phyloP scores from a whole-genome alignment of 1,284 basidiomycete genomes.

The Limonomyces culmigenus region DNA sequence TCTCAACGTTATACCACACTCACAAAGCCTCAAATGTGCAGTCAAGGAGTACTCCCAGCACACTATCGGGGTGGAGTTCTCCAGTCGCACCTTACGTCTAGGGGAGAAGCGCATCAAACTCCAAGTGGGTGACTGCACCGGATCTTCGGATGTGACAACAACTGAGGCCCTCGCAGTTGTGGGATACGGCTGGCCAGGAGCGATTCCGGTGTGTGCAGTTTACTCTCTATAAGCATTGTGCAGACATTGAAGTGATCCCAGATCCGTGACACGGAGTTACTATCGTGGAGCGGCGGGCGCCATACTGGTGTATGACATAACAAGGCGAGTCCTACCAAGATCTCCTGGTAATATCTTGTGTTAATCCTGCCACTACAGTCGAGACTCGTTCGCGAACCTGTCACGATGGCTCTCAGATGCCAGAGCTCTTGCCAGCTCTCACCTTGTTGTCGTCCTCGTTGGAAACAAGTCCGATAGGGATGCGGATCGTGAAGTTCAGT shows the following conservation, averaged over 20 bases:
- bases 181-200: constrained; percentile 97
- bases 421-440: constrained; percentile 73
- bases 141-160: not conserved
- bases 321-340: constrained; percentile 46
- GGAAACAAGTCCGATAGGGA: constrained; percentile 93
- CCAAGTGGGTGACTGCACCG: constrained; percentile 38
- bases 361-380: constrained; percentile 24
- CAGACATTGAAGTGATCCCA: constrained; percentile 13
- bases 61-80: constrained; percentile 95
- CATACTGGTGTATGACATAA: constrained; percentile 92
- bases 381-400: constrained; percentile 67
- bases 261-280: constrained; percentile 94
- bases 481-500: constrained; percentile 89
- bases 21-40: constrained; percentile 16
- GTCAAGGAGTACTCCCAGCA: constrained; percentile 96
- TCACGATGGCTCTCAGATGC: constrained; percentile 86
- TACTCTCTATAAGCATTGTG: constrained; percentile 3
- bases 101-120: constrained; percentile 90
- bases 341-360: not conserved
- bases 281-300: constrained; percentile 93
- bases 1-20: not conserved
- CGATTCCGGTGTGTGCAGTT: constrained; percentile 58
- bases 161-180: constrained; percentile 37
- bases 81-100: constrained; percentile 74
- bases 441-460: constrained; percentile 82